Conservation (phyloP, 768 basidiomycete species). For the Serendipita sp. region DNA sequence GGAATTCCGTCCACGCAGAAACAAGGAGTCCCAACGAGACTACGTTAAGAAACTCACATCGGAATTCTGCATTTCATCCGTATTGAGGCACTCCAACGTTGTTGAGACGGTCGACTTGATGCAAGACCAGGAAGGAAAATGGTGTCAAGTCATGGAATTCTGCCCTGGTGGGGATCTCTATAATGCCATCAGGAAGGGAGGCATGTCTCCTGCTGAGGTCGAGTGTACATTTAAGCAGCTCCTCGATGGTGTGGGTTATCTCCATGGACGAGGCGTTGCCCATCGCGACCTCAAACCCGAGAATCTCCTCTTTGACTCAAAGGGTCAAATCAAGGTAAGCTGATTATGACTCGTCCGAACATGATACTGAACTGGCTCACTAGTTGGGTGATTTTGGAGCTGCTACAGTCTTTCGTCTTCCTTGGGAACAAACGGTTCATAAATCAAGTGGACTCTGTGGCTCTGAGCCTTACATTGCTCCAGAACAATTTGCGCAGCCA, state of each 20-base stretch:
- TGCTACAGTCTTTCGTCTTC: slow-evolving; percentile 95
- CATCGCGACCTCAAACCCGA: slow-evolving; percentile 98
- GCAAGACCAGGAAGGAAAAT: slow-evolving; percentile 91
- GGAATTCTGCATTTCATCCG: slow-evolving; percentile 96
- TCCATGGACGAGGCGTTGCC: slow-evolving; percentile 92
- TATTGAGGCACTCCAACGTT: slow-evolving; percentile 81
- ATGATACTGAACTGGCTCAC: slow-evolving; percentile 11
- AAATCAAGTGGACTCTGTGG: slow-evolving; percentile 95
- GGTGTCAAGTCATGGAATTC: slow-evolving; percentile 99
- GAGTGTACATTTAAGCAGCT: slow-evolving; percentile 99
- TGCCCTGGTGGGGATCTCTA: slow-evolving; percentile 97
- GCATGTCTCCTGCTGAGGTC: slow-evolving; percentile 80
- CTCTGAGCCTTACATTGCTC: slow-evolving; percentile 96
- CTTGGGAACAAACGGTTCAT: slow-evolving; percentile 95
- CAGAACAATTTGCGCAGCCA: slow-evolving; percentile 76
- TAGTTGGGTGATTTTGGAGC: slow-evolving; percentile 98
- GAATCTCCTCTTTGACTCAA: slow-evolving; percentile 85
- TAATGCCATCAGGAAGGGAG: slow-evolving; percentile 95
- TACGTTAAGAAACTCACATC: slow-evolving; percentile 99
- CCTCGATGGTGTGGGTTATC: slow-evolving; percentile 69
- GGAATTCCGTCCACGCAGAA: slow-evolving; percentile 96
- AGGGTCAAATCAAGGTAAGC: slow-evolving; percentile 80
- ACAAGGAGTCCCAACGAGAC: slow-evolving; percentile 98
- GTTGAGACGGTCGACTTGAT: slow-evolving; percentile 98
- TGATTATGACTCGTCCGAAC: slow-evolving; percentile 5